Percentiles rank a stretch among this genome's conserved stretches.
phyloP scores from a whole-genome alignment of 2,329 filamentous ascomycete genomes.

The Trichoderma sp. region DNA sequence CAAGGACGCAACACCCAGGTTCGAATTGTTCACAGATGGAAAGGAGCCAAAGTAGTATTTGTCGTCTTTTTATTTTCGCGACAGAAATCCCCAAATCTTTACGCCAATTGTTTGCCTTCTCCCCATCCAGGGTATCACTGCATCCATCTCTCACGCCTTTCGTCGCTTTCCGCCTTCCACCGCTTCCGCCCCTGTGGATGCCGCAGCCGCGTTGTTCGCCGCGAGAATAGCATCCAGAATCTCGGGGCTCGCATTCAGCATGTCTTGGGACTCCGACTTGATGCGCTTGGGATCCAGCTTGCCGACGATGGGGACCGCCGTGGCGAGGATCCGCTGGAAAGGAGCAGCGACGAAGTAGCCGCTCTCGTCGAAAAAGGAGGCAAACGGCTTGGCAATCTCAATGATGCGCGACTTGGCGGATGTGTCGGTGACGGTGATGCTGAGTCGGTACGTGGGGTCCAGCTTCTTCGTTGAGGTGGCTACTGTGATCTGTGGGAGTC shows the following conservation, averaged over 20 bases:
- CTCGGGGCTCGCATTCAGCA: slow-evolving; percentile 48
- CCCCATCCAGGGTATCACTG: not conserved
- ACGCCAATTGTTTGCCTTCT: not conserved
- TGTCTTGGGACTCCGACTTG: slow-evolving; percentile 41
- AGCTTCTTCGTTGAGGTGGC: slow-evolving; percentile 75
- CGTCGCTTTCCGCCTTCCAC: slow-evolving; percentile 50
- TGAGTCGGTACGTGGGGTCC: slow-evolving; percentile 77
- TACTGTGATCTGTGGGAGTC: slow-evolving; percentile 66
- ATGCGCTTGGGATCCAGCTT: slow-evolving; percentile 64
- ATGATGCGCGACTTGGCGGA: slow-evolving; percentile 47
- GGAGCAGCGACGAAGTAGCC: slow-evolving; percentile 74
- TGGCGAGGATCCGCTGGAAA: slow-evolving; percentile 77
- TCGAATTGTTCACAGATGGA: not conserved
- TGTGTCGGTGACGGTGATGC: slow-evolving; percentile 57
- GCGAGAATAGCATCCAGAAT: slow-evolving; percentile 54
- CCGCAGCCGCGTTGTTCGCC: slow-evolving; percentile 37
- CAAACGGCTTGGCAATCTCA: slow-evolving; percentile 66
- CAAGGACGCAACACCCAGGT: no score
- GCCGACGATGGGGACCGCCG: slow-evolving; percentile 66
- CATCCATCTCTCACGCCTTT: slow-evolving; percentile 42
- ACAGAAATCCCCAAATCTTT: not conserved
- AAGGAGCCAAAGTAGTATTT: not conserved
- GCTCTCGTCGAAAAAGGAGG: slow-evolving; percentile 72
- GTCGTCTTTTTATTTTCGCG: not conserved
- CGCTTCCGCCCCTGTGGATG: slow-evolving; percentile 40